Evolutionary conservation across 2,329 filamentous ascomycete species (phyloP).

Genomic region (Cladorrhinum sp.): DNA sequence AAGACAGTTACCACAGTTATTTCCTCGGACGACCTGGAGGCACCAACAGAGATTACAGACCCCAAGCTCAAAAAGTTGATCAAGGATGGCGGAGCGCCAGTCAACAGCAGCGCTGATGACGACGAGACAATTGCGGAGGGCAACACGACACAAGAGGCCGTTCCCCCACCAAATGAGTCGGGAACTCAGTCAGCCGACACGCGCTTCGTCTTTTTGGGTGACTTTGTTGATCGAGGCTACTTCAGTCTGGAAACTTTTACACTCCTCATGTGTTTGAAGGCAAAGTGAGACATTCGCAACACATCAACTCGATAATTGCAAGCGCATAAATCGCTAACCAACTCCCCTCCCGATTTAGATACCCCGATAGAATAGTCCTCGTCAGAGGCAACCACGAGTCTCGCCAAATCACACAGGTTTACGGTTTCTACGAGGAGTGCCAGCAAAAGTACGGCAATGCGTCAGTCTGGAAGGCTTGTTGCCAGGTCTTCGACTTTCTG

Average conservation of each 20-base stretch:
- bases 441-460: slow-evolving; percentile 97
- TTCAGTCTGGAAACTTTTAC: slow-evolving; percentile 99
- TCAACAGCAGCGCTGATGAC: slow-evolving; percentile 47
- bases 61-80: slow-evolving; percentile 85
- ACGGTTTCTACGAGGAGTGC: slow-evolving; percentile 98
- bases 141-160: slow-evolving; percentile 44
- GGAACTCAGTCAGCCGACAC: slow-evolving; percentile 50
- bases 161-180: slow-evolving; percentile 34
- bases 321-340: too few species aligned
- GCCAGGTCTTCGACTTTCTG: slow-evolving; percentile 98
- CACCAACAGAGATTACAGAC: slow-evolving; percentile 82
- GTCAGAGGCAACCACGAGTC: slow-evolving; percentile 98
- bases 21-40: slow-evolving; percentile 87
- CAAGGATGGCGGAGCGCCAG: slow-evolving; percentile 54
- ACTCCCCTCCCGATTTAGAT: slow-evolving; percentile 57
- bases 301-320: neutral
- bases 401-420: slow-evolving; percentile 95
- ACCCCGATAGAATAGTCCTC: slow-evolving; percentile 90
- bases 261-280: slow-evolving; percentile 90
- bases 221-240: slow-evolving; percentile 96
- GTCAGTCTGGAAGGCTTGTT: slow-evolving; percentile 99
- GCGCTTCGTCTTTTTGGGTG: slow-evolving; percentile 65
- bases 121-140: slow-evolving; percentile 29
- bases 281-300: slow-evolving; percentile 46
- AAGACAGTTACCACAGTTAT: slow-evolving; percentile 71